These are phyloP conservation scores for Xylaria arbuscula DNA, from an alignment of 2,329 filamentous ascomycete species.

Conservation along the genomic window DNA sequence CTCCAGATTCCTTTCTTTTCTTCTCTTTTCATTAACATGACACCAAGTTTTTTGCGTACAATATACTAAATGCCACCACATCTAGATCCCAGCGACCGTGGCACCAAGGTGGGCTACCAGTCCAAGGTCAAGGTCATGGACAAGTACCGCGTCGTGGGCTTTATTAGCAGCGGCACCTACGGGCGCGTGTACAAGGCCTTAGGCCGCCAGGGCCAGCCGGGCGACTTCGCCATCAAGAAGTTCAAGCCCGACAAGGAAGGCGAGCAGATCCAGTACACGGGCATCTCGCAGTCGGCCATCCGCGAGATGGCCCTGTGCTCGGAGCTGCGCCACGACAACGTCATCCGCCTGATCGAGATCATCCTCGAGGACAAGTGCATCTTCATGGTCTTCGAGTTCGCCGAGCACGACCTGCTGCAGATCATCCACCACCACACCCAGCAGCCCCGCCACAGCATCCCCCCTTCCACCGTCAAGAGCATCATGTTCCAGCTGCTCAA, in stretches of 20 bases:
- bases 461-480: slow-evolving; percentile 87
- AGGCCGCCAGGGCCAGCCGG: slow-evolving; percentile 75
- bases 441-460: slow-evolving; percentile 86
- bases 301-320: slow-evolving; percentile 98
- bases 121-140: slow-evolving; percentile 90
- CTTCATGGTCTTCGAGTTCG: slow-evolving; percentile 99
- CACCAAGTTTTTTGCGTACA: no score
- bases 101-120: slow-evolving; percentile 62
- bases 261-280: slow-evolving; percentile 92
- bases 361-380: slow-evolving; percentile 99
- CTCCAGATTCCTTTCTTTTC: not conserved
- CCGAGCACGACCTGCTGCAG: slow-evolving; percentile 95
- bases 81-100: slow-evolving; percentile 65
- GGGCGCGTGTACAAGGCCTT: slow-evolving; percentile 97
- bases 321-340: slow-evolving; percentile 87
- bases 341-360: slow-evolving; percentile 92
- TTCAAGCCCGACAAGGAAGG: slow-evolving; percentile 99
- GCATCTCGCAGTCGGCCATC: slow-evolving; percentile 96
- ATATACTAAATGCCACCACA: slow-evolving; percentile 43
- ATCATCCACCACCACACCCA: slow-evolving; percentile 98
- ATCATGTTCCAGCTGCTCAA: slow-evolving; percentile 97
- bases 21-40: no score
- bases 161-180: slow-evolving; percentile 98
- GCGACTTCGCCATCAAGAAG: slow-evolving; percentile 98
- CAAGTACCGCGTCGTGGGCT: slow-evolving; percentile 95